phyloP scores from a whole-genome alignment of 1,284 basidiomycete species.

The Athelia psychrophila region DNA sequence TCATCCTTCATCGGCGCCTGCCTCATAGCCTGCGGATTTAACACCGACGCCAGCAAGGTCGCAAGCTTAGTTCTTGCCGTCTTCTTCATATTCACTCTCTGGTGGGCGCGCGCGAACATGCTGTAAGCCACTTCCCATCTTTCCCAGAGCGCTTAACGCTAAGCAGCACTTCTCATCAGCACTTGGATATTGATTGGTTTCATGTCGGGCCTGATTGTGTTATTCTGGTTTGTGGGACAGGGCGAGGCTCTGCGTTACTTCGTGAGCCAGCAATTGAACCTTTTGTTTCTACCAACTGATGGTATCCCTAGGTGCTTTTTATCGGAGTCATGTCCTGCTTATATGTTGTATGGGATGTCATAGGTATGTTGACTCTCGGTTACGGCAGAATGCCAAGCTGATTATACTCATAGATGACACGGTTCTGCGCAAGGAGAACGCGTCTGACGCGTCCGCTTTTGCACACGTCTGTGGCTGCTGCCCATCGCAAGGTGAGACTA shows the following conservation, averaged over 20 bases:
- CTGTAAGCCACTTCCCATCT: slow-evolving; percentile 43
- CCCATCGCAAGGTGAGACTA: slow-evolving; percentile 56
- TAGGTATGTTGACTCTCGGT: slow-evolving; percentile 48
- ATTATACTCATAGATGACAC: slow-evolving; percentile 75
- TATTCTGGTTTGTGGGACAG: slow-evolving; percentile 84
- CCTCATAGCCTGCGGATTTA: slow-evolving; percentile 90
- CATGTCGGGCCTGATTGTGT: slow-evolving; percentile 70
- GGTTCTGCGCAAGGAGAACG: slow-evolving; percentile 86
- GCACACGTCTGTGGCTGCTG: slow-evolving; percentile 85
- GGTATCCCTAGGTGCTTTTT: slow-evolving; percentile 71
- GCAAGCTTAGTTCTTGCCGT: slow-evolving; percentile 80
- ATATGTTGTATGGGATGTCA: slow-evolving; percentile 86
- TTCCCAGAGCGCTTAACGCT: background rate
- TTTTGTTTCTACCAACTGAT: slow-evolving; percentile 1
- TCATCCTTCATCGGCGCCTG: slow-evolving; percentile 88
- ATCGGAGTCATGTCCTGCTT: slow-evolving; percentile 94
- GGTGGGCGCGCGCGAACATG: slow-evolving; percentile 84
- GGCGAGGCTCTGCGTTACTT: slow-evolving; percentile 73
- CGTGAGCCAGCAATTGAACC: slow-evolving; percentile 34
- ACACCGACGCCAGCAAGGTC: slow-evolving; percentile 91
- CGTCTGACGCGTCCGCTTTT: slow-evolving; percentile 89
- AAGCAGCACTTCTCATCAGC: slow-evolving; percentile 28
- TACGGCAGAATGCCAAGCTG: slow-evolving; percentile 4
- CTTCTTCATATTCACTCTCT: slow-evolving; percentile 91
- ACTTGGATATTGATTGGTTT: slow-evolving; percentile 75